Evolutionary conservation across 306 rosid genomes (phyloP), one percentile per base, ranked within the genome.

Genomic region (Vachellia pachyceras): DNA sequence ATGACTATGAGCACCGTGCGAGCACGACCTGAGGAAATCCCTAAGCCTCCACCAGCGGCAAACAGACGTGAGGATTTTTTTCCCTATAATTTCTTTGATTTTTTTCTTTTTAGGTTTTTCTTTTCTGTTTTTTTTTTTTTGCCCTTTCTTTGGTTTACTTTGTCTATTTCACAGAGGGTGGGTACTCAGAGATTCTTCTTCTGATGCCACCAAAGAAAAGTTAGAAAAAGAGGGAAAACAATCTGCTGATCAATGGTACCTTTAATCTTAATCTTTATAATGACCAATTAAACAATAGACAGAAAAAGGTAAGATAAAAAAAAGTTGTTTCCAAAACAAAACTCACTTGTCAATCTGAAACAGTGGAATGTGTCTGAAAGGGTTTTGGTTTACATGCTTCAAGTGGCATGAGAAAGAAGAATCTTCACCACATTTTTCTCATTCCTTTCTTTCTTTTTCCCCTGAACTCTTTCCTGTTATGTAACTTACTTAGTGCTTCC

Each of bases 1-100:
- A 84, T 87, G 86, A 86, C 25, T 58, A 74, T 88, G 86, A 88
- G 44, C 66, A 63, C 85, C 11, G 74, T 89, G 79, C 82, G 92
- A n/a, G 92, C 84, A 80, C 91, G 83, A 33, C 82, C 85, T 52
- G 91, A 90, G 80, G 97, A 91, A 78, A 82, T 86, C 68, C 97
- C 99, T 70, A 95, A 85, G 68, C 93, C 97, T 81, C 93, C 92
- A 7, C 85, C 76, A 42, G 90, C 76, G 47, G 90, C 90, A 40
- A 86, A 88, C 57, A 89, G 95, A 91, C 97, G 99, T 93, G 79
- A 87, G 95, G 23, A 78, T 54, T 39, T 74, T 39, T 41, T n/a
- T n/a, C 45, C n/a, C 52, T 54, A 42, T 33, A 54, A 41, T 58
- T 57, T 41, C 33, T n/a, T n/a, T n/a, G n/a, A n/a, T n/a, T n/a